These are phyloP conservation scores for Cerrena zonata DNA, from an alignment of 1,284 basidiomycete genomes.

Conservation along the genomic window DNA sequence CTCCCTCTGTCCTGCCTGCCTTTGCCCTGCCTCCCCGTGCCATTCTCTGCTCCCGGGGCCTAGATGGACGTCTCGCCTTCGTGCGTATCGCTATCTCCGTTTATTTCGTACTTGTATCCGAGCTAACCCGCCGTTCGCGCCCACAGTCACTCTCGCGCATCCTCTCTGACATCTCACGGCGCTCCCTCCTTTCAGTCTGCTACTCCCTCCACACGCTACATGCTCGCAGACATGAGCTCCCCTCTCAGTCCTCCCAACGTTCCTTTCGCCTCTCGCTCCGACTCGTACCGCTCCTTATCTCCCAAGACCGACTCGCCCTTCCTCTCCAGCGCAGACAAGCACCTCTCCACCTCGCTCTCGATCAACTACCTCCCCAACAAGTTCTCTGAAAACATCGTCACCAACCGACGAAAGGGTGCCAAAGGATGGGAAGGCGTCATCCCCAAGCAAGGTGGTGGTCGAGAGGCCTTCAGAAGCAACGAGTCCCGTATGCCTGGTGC, in stretches of 20 bases:
- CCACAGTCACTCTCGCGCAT: constrained; percentile 27
- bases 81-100: constrained; percentile 17
- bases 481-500: constrained; percentile 47
- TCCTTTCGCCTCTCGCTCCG: constrained; percentile 24
- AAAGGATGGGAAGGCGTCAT: constrained; percentile 21
- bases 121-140: not conserved
- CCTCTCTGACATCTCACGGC: constrained; percentile 34
- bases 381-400: constrained; percentile 45
- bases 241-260: constrained; percentile 27
- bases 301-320: constrained; percentile 25
- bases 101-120: constrained; percentile 1
- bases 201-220: constrained; percentile 32
- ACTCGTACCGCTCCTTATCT: constrained; percentile 23
- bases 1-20: constrained; percentile 6
- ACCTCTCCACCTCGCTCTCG: constrained; percentile 33
- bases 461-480: constrained; percentile 45
- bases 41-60: constrained; percentile 17
- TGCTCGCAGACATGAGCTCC: constrained; percentile 31
- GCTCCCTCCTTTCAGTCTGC: constrained; percentile 34
- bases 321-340: constrained; percentile 13
- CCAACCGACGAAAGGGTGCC: constrained; percentile 33
- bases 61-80: constrained; percentile 25
- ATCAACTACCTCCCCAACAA: constrained; percentile 57
- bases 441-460: constrained; percentile 47
- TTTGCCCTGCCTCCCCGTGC: constrained; percentile 9